These are phyloP conservation scores for Nothophytophthora sp. DNA, from an alignment of 352 stramenopile species.

Conservation along the genomic window DNA sequence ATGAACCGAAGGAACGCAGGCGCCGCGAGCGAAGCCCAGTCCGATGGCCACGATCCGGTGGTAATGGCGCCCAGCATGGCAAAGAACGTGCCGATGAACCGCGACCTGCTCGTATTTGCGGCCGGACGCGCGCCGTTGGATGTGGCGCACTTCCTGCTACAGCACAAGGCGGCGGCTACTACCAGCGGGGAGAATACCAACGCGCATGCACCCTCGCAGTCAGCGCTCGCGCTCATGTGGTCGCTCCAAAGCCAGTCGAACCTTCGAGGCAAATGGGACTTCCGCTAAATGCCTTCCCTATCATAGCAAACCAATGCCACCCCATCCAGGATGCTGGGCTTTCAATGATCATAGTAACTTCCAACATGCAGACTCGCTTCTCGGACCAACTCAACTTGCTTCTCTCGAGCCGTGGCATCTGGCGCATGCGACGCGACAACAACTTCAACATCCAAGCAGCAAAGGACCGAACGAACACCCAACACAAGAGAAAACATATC, in stretches of 20 bases:
- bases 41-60: not conserved
- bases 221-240: constrained; percentile 1
- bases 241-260: constrained; percentile 7
- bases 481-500: constrained; percentile 35
- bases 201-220: not conserved
- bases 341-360: too few relatives aligned
- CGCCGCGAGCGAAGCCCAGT: not conserved
- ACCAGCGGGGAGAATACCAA: not conserved
- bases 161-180: not conserved
- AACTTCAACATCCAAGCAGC: not conserved
- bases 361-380: too few relatives aligned
- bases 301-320: too few relatives aligned
- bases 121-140: constrained; percentile 1
- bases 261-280: constrained; percentile 5
- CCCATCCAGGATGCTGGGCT: too few relatives aligned
- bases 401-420: not conserved
- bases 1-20: too few relatives aligned
- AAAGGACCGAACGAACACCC: not conserved
- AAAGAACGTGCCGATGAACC: not conserved
- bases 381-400: too few relatives aligned
- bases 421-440: too few relatives aligned
- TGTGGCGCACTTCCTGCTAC: constrained; percentile 4
- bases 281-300: not conserved
- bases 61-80: not conserved
- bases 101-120: constrained; percentile 3